Base-by-base conservation (phyloP, 345 rosid species). In the Populus deltoides region DNA sequence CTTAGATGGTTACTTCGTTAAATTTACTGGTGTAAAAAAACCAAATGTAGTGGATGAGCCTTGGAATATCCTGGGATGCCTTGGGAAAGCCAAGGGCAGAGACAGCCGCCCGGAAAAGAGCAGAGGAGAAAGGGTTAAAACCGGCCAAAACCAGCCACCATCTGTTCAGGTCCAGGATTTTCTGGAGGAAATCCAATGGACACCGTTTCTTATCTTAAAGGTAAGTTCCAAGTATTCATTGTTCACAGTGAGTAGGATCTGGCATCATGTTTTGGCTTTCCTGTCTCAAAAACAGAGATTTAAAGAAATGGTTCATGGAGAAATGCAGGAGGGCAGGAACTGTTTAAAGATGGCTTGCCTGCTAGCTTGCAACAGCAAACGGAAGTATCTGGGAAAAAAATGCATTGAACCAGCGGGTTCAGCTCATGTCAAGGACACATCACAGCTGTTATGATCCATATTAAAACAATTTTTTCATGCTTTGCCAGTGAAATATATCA, bases 31-130 rank as follows among this genome's bases (percentile, higher is more conserved):
- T 33, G 6, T 33, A 0, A 33, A 33, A 33, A 5, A 33, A 33
- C 36, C 36, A 33, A 33, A 33, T 33, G 36, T 33, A 33, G 36
- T 4, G 36, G 36, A 33, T 33, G 36, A 33, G 33, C 33, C 33
- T 31, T 31, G 33, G 33, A 33, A 33, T 4, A 33, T 33, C 5
- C 35, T 93, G 96, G 96, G 90, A 90, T 85, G 96, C 98, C 2
- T 78, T 93, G 78, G 99, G 98, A n/a, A 96, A 93, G 85, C 84
- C 92, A n/a, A 90, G 78, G 81, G 95, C 98, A 3, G 99, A 95
- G 88, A 89, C 83, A 66, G 84, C 82, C 17, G 92, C 92, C 0
- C 89, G 94, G 91, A 86, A 82, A 70, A 81, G 86, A n/a, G 90
- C 97, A 4, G 83, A 87, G 36, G 88, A 86, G 66, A 77, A 71